Conservation (phyloP, 1,139 yeast genomes). For the Hemisphaericaspora xylanilytica region DNA sequence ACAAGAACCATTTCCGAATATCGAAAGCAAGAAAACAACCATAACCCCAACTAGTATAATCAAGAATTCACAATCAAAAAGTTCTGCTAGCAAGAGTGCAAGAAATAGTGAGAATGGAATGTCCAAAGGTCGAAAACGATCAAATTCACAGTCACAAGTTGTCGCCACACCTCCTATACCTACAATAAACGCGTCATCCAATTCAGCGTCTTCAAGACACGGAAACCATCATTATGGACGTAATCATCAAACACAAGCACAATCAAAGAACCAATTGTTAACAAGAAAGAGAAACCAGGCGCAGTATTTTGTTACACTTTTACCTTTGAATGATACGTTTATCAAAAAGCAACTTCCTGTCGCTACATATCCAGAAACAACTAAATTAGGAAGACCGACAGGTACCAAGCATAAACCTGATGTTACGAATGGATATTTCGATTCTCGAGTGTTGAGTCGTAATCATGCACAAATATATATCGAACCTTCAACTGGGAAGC, state of each 20-base stretch:
- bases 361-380: conserved; percentile 78
- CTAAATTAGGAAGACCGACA: conserved; percentile 85
- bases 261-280: conserved; percentile 13
- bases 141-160: conserved; percentile 42
- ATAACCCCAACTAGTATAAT: conserved; percentile 4
- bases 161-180: conserved; percentile 15
- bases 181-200: conserved; percentile 2
- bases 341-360: conserved; percentile 74
- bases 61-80: conserved; percentile 6
- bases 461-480: conserved; percentile 91
- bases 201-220: conserved; percentile 8
- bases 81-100: neutral
- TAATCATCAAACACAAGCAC: conserved; percentile 11
- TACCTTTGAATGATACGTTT: conserved; percentile 79
- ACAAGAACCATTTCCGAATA: conserved; percentile 12
- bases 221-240: conserved; percentile 7
- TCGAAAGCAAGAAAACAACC: conserved; percentile 13
- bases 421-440: conserved; percentile 87
- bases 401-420: conserved; percentile 73
- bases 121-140: conserved; percentile 27
- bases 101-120: neutral
- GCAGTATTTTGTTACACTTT: conserved; percentile 59
- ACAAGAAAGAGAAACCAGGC: conserved; percentile 32
- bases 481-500: conserved; percentile 61
- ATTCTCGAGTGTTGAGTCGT: conserved; percentile 86